Base-by-base conservation (phyloP, 208 protist species). In the Acanthamoeba royreba region DNA sequence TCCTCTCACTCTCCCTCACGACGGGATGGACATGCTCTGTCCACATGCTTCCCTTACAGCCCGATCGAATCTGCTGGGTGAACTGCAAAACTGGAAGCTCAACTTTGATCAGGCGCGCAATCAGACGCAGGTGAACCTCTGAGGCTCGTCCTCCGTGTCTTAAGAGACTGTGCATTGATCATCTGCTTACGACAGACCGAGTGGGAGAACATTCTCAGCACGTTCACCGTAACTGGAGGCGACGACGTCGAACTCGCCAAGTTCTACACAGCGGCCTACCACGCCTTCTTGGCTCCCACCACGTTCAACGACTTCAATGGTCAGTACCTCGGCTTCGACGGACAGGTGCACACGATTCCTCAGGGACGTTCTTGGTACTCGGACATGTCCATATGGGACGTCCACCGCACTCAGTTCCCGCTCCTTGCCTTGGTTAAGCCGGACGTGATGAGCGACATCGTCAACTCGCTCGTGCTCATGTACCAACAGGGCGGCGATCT, bases 201-300 rank as follows among this genome's bases (percentile, higher is more conserved):
- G 55, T 66, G 55, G 55, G 55, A 66, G 22, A 4, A 19, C 55
- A 22, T 66, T 28, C 5, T 66, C n/a, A 28, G 55, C 55, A 2
- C 7, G 19, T 66, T 66, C 22, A 28, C n/a, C n/a, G 55, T 66
- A 5, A n/a, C 55, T 5, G 55, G 55, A 22, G 55, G 55, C 17
- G 55, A 66, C 55, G 55, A 45, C 8, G 66, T 46, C 22, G 66
- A 79, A 22, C 66, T 79, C 35, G 66, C 45, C 63, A 79, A 93
- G 88, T 83, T 85, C 88, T 93, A 93, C 88, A 85, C 88, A 2
- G 88, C 66, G 2, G 15, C 74, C 19, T 93, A 93, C 66, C 88
- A 93, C 46, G 25, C 63, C 17, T 63, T 85, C 66, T 15, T 40
- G 25, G 88, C 69, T 13, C 88, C 66, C 5, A 58, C 88, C 40